These are phyloP conservation scores for Gautieria morchelliformis DNA, from an alignment of 768 basidiomycete genomes.

Conservation along the genomic window DNA sequence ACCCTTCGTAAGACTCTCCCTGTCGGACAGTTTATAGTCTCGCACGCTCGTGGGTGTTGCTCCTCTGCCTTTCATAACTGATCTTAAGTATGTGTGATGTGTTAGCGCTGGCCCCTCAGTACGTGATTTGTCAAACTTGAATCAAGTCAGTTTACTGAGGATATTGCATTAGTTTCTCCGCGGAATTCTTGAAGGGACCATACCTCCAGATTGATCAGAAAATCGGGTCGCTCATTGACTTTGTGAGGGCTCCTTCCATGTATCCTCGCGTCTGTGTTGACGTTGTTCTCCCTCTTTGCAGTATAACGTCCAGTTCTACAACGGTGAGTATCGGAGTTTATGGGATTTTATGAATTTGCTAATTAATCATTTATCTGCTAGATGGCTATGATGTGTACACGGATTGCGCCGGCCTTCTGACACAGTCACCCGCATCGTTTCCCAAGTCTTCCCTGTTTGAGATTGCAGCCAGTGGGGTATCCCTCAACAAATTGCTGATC, in stretches of 20 bases:
- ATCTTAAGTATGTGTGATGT: not conserved
- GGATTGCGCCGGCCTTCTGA: slow-evolving; percentile 50
- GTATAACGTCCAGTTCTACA: slow-evolving; percentile 28
- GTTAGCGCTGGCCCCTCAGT: slow-evolving; percentile 41
- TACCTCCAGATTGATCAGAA: too few relatives aligned
- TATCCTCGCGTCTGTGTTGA: too few relatives aligned
- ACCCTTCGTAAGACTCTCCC: slow-evolving; percentile 41
- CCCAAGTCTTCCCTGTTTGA: slow-evolving; percentile 51
- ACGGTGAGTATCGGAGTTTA: slow-evolving; percentile 13
- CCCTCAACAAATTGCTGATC: slow-evolving; percentile 27
- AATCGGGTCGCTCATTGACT: too few relatives aligned
- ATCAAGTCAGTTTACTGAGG: too few relatives aligned
- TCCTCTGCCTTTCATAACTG: not conserved
- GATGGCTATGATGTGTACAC: slow-evolving; percentile 58
- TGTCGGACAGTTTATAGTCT: slow-evolving; percentile 36
- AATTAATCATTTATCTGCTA: slow-evolving; percentile 15
- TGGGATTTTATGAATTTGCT: not conserved
- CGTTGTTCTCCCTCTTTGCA: too few relatives aligned
- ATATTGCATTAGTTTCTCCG: too few relatives aligned
- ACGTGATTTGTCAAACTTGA: slow-evolving; percentile 5
- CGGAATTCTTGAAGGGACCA: too few relatives aligned
- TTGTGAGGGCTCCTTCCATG: too few relatives aligned
- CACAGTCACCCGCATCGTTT: slow-evolving; percentile 47
- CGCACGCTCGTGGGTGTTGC: slow-evolving; percentile 42
- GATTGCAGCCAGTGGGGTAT: slow-evolving; percentile 26